Conservation (phyloP, 345 rosid species). For the Geranium brycei region DNA sequence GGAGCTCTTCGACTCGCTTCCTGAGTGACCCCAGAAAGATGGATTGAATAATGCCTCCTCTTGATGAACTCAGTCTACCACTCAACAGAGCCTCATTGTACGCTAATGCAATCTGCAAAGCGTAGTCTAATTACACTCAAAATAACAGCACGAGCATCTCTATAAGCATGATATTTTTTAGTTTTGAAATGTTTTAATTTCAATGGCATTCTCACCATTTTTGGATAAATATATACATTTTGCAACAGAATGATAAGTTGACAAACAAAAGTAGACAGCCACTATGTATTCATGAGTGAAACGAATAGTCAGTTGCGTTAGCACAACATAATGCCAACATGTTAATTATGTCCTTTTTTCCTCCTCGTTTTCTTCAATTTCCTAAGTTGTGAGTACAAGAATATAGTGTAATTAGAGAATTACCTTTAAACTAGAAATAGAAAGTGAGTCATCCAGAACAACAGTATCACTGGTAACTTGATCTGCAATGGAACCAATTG, state of each 20-base stretch:
- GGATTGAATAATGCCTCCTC: slow-evolving; percentile 61
- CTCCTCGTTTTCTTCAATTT: not conserved
- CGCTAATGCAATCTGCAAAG: slow-evolving; percentile 59
- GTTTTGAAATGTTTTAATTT: no score
- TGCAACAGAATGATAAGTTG: no score
- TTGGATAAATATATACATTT: no score
- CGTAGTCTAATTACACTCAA: not conserved
- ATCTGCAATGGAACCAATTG: slow-evolving; percentile 58
- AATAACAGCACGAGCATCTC: not conserved
- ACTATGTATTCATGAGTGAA: not conserved
- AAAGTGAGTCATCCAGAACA: slow-evolving; percentile 41
- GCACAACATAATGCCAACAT: not conserved
- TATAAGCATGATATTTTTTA: not conserved
- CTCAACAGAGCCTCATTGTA: slow-evolving; percentile 64
- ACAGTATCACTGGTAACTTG: slow-evolving; percentile 32
- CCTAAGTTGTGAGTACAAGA: not conserved
- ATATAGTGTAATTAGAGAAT: slow-evolving; percentile 1
- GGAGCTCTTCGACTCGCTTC: slow-evolving; percentile 61
- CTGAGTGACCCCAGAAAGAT: slow-evolving; percentile 49
- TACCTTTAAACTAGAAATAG: slow-evolving; percentile 82
- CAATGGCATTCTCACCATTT: no score
- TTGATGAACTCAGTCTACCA: slow-evolving; percentile 45
- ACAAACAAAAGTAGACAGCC: no score
- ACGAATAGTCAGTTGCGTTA: not conserved
- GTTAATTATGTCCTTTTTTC: not conserved